Evolutionary conservation across 768 basidiomycete genomes (phyloP).

Genomic region (Hemileccinum rubropunctum): DNA sequence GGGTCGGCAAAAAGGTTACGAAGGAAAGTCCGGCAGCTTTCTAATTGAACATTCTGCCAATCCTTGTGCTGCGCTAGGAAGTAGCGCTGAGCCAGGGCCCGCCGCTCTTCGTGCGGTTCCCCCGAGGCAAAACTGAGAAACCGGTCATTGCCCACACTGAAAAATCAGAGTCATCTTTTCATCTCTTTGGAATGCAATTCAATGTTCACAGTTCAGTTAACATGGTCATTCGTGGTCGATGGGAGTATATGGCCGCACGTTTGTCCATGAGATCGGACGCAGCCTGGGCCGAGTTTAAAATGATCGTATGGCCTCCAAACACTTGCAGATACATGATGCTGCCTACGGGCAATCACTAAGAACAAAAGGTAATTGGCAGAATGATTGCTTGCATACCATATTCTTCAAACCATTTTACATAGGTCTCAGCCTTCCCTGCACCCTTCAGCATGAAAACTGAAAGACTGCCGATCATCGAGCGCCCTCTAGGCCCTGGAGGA

Average conservation of each 20-base stretch:
- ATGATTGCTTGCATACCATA: not conserved
- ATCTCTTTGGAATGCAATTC: not conserved
- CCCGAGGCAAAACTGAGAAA: slow-evolving; percentile 1
- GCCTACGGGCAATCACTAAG: not conserved
- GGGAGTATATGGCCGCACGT: not conserved
- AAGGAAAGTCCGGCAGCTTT: slow-evolving; percentile 4
- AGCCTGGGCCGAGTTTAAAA: too few species aligned
- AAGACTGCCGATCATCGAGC: not conserved
- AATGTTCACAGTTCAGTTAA: not conserved
- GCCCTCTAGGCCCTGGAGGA: too few species aligned
- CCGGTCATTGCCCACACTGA: not conserved
- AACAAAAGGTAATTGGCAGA: not conserved
- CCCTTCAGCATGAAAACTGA: not conserved
- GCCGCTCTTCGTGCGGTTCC: slow-evolving; percentile 8
- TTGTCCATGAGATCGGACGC: slow-evolving; percentile 2
- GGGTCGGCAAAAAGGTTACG: not conserved
- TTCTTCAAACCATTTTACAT: not conserved
- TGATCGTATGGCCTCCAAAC: not conserved
- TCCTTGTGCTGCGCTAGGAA: slow-evolving; percentile 9
- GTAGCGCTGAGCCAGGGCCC: slow-evolving; percentile 10
- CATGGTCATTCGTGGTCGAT: not conserved
- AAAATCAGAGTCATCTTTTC: not conserved
- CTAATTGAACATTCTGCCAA: slow-evolving; percentile 11
- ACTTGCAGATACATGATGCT: not conserved
- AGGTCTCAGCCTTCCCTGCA: not conserved